A percentile compares a stretch with the other conserved stretches of the same genome.
phyloP scores from a whole-genome alignment of 2,329 filamentous ascomycete genomes.

The Colletotrichum coccodes region DNA sequence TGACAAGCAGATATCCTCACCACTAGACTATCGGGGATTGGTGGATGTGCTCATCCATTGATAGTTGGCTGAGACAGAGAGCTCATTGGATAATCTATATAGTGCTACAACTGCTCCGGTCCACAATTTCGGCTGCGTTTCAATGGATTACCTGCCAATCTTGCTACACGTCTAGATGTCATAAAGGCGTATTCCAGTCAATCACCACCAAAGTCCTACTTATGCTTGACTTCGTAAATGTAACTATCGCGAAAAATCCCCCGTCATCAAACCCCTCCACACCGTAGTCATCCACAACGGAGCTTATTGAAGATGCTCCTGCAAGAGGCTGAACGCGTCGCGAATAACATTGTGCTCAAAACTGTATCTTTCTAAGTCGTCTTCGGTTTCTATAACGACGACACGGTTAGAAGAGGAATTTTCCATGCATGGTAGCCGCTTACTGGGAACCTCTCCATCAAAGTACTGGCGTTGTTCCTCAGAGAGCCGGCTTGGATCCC shows the following conservation, averaged over 20 bases:
- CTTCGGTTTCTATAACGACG: background rate
- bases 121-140: no score
- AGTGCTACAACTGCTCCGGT: no score
- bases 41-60: background rate
- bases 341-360: background rate
- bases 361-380: background rate
- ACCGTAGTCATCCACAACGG: no score
- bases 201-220: no score
- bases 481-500: background rate
- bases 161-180: no score
- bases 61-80: background rate
- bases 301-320: background rate
- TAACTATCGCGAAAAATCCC: background rate
- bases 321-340: background rate
- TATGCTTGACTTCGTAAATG: no score
- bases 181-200: no score
- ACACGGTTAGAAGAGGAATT: background rate
- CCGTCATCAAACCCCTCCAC: no score
- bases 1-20: background rate
- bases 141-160: no score
- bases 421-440: background rate
- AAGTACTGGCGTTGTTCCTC: background rate
- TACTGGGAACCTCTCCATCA: background rate
- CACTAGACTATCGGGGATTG: conserved; percentile 3
- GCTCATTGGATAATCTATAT: background rate